phyloP scores from a whole-genome alignment of 768 basidiomycete genomes.

The Podaxis sp. region DNA sequence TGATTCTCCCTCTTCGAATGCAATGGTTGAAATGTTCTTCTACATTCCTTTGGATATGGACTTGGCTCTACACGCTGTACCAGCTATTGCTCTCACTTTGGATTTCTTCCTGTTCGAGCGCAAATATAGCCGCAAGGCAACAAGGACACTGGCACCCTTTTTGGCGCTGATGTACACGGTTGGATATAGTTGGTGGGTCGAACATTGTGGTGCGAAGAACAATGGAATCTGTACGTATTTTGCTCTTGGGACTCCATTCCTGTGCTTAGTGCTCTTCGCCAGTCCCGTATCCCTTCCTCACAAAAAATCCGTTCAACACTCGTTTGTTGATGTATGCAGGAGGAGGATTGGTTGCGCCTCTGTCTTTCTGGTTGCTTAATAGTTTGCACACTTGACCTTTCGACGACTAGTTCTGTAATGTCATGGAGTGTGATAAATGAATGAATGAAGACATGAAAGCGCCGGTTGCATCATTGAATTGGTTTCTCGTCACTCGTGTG shows the following conservation, averaged over 20 bases:
- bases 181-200: constrained; percentile 66
- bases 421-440: neutral
- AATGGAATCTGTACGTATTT: constrained; percentile 52
- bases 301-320: constrained; percentile 47
- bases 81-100: constrained; percentile 52
- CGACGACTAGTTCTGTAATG: neutral
- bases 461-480: neutral
- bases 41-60: constrained; percentile 56
- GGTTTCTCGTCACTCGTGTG: constrained; percentile 1
- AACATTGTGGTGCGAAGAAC: constrained; percentile 64
- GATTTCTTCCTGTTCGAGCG: constrained; percentile 72
- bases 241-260: neutral
- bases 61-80: constrained; percentile 64
- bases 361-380: constrained; percentile 62
- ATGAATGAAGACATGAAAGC: neutral
- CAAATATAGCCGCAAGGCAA: constrained; percentile 43
- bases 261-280: constrained; percentile 3
- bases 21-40: constrained; percentile 26
- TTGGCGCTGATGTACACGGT: constrained; percentile 29
- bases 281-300: constrained; percentile 89
- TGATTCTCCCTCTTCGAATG: constrained; percentile 28
- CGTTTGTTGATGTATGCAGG: constrained; percentile 62
- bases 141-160: constrained; percentile 29
- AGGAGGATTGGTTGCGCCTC: constrained; percentile 49
- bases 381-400: constrained; percentile 39